These are phyloP conservation scores for Moricandia arvensis DNA, from an alignment of 345 rosid species.

Conservation along the genomic window DNA sequence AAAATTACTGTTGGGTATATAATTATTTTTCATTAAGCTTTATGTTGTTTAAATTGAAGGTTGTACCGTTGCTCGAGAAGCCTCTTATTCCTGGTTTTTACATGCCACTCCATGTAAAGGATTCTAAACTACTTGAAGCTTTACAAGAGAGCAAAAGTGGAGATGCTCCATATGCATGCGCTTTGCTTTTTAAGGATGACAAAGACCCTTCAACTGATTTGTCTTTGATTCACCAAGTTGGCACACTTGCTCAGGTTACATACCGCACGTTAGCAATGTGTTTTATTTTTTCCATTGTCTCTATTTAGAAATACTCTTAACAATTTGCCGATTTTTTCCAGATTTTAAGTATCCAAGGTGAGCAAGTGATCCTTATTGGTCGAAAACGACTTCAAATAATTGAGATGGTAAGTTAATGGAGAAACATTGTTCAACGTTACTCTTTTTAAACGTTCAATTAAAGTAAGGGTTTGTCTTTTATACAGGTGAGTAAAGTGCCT, in stretches of 20 bases:
- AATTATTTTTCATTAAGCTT: not conserved
- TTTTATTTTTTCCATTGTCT: not conserved
- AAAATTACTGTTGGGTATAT: not conserved
- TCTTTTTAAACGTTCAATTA: not conserved
- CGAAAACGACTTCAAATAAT: not conserved
- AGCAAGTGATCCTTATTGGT: not conserved
- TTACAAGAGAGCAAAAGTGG: not conserved
- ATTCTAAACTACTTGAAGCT: not conserved
- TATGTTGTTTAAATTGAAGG: not conserved
- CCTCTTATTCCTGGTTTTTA: not conserved
- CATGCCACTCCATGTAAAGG: not conserved
- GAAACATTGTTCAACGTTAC: not conserved
- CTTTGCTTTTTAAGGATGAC: not conserved
- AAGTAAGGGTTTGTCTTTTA: not conserved
- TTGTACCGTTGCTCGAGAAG: not conserved
- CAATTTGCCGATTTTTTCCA: not conserved
- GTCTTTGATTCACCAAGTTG: not conserved
- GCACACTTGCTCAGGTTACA: not conserved
- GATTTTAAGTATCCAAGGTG: not conserved
- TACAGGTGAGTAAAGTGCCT: not conserved
- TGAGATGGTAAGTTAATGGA: not conserved
- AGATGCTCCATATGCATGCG: not conserved
- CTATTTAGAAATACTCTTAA: not conserved
- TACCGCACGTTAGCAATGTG: not conserved
- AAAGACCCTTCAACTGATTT: not conserved